A percentile compares a stretch with the other conserved stretches of the same genome.
Evolutionary conservation across 257 asterid species (phyloP).

Genomic region (Solanum corneliomulleri): DNA sequence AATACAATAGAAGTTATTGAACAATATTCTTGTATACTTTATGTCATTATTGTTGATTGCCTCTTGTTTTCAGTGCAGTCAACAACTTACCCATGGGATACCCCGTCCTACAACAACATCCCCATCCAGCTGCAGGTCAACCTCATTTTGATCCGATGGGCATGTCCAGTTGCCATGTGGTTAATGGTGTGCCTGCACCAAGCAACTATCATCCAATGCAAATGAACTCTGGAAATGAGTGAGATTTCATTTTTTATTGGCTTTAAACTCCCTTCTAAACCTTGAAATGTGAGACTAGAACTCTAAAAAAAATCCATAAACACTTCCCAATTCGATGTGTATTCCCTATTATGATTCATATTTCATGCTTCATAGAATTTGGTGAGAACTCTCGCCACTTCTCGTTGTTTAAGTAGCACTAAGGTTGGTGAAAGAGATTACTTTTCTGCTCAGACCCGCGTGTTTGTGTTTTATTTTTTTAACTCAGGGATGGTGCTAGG

Average conservation of each 20-base stretch:
- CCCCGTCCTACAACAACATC: constrained; percentile 75
- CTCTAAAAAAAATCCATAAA: background rate
- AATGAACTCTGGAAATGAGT: constrained; percentile 80
- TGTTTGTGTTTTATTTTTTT: background rate
- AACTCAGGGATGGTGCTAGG: background rate
- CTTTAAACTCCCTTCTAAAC: background rate
- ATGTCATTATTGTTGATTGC: constrained; percentile 26
- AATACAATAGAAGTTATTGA: background rate
- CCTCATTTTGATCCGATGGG: constrained; percentile 75
- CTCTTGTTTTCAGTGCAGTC: constrained; percentile 69
- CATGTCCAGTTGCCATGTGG: constrained; percentile 57
- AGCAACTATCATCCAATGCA: constrained; percentile 78
- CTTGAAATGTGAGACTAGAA: background rate
- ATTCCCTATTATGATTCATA: background rate
- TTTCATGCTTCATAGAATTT: background rate
- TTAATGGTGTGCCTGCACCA: constrained; percentile 83
- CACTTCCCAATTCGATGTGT: background rate
- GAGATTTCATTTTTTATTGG: constrained; percentile 11
- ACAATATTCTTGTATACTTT: background rate
- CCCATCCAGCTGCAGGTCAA: constrained; percentile 57
- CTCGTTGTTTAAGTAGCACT: background rate
- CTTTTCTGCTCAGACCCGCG: background rate
- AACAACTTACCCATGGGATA: constrained; percentile 90
- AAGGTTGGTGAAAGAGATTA: background rate
- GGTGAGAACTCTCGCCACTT: background rate